These are phyloP conservation scores for Metrosideros polymorpha DNA, from an alignment of 441 rosid species.

Conservation along the genomic window DNA sequence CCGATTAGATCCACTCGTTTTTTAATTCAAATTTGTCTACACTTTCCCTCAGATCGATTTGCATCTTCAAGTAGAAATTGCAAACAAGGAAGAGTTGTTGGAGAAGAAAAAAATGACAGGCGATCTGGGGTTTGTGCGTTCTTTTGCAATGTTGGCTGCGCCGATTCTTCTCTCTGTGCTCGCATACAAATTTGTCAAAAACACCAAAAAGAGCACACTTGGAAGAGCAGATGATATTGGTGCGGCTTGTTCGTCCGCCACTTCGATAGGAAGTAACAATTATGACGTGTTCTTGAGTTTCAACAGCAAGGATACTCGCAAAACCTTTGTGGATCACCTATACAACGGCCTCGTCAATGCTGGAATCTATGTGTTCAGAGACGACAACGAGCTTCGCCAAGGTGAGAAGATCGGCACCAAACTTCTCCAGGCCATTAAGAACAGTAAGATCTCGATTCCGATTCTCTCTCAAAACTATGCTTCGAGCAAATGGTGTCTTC, in stretches of 20 bases:
- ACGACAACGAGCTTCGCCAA: background rate
- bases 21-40: no score
- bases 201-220: background rate
- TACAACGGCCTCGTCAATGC: background rate
- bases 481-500: background rate
- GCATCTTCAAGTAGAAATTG: no score
- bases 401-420: background rate
- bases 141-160: background rate
- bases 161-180: background rate
- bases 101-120: background rate
- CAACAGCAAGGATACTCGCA: background rate
- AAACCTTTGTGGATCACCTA: background rate
- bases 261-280: fast-evolving
- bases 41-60: no score
- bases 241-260: fast-evolving
- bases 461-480: background rate
- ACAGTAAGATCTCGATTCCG: background rate
- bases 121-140: background rate
- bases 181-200: background rate
- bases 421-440: background rate
- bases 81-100: no score
- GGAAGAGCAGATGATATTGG: fast-evolving
- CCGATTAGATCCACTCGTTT: no score
- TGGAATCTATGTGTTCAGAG: fast-evolving
- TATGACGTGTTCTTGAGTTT: background rate